A percentile compares a stretch with the other conserved stretches of the same genome.
These are phyloP conservation scores for Gaertneriomyces sp. DNA, from an alignment of 192 early-diverging fungal species.

Conservation along the genomic window DNA sequence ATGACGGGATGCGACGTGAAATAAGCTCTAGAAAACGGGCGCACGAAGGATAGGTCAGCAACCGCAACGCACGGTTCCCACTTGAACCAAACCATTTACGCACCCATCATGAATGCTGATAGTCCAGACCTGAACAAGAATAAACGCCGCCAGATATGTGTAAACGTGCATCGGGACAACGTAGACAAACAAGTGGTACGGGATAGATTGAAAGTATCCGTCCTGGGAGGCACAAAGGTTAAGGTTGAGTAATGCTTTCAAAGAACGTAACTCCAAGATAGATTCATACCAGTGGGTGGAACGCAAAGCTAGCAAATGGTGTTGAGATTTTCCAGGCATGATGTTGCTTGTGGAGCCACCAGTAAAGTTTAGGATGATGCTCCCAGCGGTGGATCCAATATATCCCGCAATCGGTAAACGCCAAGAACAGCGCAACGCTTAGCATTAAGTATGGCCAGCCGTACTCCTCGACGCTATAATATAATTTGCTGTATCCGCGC, in stretches of 20 bases:
- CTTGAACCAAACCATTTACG: conserved; percentile 21
- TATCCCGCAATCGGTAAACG: conserved; percentile 92
- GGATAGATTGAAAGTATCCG: conserved; percentile 90
- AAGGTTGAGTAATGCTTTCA: not conserved
- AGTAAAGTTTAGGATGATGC: conserved; percentile 88
- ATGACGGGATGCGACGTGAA: conserved; percentile 63
- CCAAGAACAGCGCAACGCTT: conserved; percentile 69
- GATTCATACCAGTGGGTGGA: conserved; percentile 71
- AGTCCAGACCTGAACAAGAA: conserved; percentile 92
- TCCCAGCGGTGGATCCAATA: conserved; percentile 96
- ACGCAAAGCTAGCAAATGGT: conserved; percentile 92
- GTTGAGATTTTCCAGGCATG: conserved; percentile 92
- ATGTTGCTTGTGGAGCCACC: conserved; percentile 82
- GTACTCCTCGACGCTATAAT: conserved; percentile 65
- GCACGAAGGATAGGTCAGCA: too few species aligned
- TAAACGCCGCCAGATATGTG: conserved; percentile 82
- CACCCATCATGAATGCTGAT: conserved; percentile 95
- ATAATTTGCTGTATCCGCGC: conserved; percentile 80
- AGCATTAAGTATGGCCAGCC: conserved; percentile 72
- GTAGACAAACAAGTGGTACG: conserved; percentile 93
- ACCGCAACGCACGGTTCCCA: too few species aligned
- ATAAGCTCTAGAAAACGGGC: conserved; percentile 60
- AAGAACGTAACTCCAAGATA: not conserved
- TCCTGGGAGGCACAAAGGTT: conserved; percentile 51
- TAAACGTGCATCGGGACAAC: conserved; percentile 88